Conservation (phyloP, 805 yeast species). For the Komagataella kurtzmanii region DNA sequence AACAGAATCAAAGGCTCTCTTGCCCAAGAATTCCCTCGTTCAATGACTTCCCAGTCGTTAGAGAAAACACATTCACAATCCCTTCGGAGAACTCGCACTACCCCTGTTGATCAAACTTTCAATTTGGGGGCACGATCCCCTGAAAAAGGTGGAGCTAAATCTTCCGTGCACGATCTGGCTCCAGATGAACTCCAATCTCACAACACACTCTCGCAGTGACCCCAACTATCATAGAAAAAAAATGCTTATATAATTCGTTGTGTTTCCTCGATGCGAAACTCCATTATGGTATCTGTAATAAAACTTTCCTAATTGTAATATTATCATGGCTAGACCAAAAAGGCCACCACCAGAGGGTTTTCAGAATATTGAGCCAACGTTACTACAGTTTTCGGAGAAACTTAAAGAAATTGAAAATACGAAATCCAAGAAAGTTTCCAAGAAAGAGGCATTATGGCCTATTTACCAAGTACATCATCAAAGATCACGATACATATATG, state of each 20-base stretch:
- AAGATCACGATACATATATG: conserved; percentile 62
- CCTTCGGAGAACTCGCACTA: neutral
- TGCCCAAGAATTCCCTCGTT: neutral
- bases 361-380: conserved; percentile 51
- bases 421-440: conserved; percentile 14
- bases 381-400: conserved; percentile 42
- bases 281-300: neutral
- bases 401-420: conserved; percentile 36
- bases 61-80: neutral
- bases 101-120: neutral
- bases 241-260: neutral
- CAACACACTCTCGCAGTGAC: too few species aligned
- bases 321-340: conserved; percentile 22
- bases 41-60: neutral
- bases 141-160: neutral
- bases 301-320: neutral
- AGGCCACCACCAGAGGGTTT: conserved; percentile 65
- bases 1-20: neutral
- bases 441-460: conserved; percentile 54
- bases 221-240: neutral
- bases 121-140: neutral
- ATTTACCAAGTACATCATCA: conserved; percentile 62
- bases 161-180: neutral
- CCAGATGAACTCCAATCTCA: neutral
- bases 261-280: neutral